Evolutionary conservation across 2,329 filamentous ascomycete genomes (phyloP).

Genomic region (Verticillium klebahnii): DNA sequence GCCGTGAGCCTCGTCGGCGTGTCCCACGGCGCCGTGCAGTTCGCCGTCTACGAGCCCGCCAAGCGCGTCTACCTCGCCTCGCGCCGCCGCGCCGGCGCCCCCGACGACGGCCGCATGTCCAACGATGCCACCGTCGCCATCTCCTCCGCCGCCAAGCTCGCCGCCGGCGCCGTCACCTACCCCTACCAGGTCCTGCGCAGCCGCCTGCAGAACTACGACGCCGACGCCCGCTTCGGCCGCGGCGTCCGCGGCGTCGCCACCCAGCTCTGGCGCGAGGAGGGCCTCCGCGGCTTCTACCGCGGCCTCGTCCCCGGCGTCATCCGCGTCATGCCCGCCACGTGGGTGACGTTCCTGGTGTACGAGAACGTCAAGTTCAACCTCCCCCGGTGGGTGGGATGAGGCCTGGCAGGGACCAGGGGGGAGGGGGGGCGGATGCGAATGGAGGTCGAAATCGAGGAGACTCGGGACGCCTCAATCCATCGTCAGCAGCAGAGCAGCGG

Average conservation of each 20-base stretch:
- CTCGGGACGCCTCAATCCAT: too few relatives aligned
- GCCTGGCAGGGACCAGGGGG: not conserved
- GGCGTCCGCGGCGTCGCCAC: constrained; percentile 65
- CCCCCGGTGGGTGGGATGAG: constrained; percentile 22
- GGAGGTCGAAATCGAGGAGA: too few relatives aligned
- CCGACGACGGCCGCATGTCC: constrained; percentile 37
- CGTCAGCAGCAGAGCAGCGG: too few relatives aligned
- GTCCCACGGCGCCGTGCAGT: constrained; percentile 89
- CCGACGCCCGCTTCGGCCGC: constrained; percentile 66
- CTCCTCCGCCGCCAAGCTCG: constrained; percentile 76
- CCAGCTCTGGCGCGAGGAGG: constrained; percentile 76
- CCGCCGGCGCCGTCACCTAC: constrained; percentile 87
- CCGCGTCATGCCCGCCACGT: constrained; percentile 87
- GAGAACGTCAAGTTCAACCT: constrained; percentile 83
- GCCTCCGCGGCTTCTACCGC: constrained; percentile 81
- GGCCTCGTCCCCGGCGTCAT: constrained; percentile 86
- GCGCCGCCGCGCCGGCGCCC: constrained; percentile 17
- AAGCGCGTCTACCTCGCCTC: constrained; percentile 52
- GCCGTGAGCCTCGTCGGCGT: constrained; percentile 81
- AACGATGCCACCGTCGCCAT: constrained; percentile 77
- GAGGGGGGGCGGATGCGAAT: too few relatives aligned
- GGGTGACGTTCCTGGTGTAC: constrained; percentile 95
- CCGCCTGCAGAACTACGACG: constrained; percentile 84
- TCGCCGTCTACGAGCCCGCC: constrained; percentile 82
- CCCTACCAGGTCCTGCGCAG: constrained; percentile 91